These are phyloP conservation scores for Monilinia laxa DNA, from an alignment of 2,329 filamentous ascomycete species.

Conservation along the genomic window DNA sequence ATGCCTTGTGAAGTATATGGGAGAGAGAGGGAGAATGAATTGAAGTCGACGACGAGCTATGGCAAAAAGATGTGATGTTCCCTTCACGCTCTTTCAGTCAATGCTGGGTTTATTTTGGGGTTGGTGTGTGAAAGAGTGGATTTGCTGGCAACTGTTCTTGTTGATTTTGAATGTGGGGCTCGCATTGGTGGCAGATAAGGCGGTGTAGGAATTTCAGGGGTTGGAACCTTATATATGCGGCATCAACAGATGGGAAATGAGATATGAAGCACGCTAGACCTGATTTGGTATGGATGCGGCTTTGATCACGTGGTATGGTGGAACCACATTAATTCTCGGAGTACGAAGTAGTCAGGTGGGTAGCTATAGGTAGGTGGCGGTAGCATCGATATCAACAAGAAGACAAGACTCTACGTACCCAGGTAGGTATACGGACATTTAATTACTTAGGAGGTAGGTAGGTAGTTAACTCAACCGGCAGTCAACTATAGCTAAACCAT, in stretches of 20 bases:
- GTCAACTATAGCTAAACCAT: too few relatives aligned
- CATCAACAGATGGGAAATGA: neutral
- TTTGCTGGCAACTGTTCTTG: neutral
- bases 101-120: conserved; percentile 7
- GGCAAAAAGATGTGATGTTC: conserved; percentile 16
- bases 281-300: neutral
- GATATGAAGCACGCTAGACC: neutral
- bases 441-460: too few relatives aligned
- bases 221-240: neutral
- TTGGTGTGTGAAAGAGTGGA: conserved; percentile 1
- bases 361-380: too few relatives aligned
- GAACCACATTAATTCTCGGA: too few relatives aligned
- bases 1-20: conserved; percentile 10
- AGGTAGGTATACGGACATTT: too few relatives aligned
- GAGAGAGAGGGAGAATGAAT: conserved; percentile 1
- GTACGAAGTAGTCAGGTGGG: too few relatives aligned
- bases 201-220: conserved; percentile 18
- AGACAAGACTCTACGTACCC: too few relatives aligned
- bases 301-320: too few relatives aligned
- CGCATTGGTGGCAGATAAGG: conserved; percentile 9
- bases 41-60: conserved; percentile 17
- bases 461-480: too few relatives aligned
- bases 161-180: conserved; percentile 18
- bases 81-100: conserved; percentile 12
- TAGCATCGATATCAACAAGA: too few relatives aligned